Percentiles rank a stretch among this genome's conserved stretches.
Conservation (phyloP, 73 alveolate species). For the Symbiodinium natans region DNA sequence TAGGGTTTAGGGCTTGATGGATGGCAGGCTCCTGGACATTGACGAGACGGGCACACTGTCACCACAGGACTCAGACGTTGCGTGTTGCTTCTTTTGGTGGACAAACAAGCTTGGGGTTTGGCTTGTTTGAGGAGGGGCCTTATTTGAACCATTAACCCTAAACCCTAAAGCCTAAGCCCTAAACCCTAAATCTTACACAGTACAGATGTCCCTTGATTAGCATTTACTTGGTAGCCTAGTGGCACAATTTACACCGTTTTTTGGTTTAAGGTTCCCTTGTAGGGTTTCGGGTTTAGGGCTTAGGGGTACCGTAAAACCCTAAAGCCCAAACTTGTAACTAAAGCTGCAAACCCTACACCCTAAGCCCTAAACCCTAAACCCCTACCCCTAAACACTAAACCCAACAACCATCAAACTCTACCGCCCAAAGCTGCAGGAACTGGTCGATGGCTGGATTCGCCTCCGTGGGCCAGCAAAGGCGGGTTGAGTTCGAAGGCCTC, state of each 20-base stretch:
- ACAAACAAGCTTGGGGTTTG: too few relatives aligned
- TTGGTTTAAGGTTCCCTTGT: too few relatives aligned
- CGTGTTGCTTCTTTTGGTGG: neutral
- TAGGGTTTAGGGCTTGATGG: too few relatives aligned
- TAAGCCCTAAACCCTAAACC: neutral
- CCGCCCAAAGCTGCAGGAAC: constrained; percentile 1
- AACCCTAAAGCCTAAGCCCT: neutral
- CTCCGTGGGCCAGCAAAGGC: constrained; percentile 85
- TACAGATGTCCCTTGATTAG: too few relatives aligned
- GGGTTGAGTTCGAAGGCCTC: too few relatives aligned
- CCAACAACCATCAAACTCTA: neutral
- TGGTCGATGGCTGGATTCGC: constrained; percentile 90
- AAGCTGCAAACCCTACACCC: neutral
- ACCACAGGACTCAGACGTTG: neutral
- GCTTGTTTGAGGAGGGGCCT: too few relatives aligned
- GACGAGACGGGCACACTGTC: constrained; percentile 92
- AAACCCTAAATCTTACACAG: too few relatives aligned
- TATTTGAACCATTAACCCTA: neutral
- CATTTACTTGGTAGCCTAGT: too few relatives aligned
- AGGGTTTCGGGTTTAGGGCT: too few relatives aligned
- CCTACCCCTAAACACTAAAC: neutral
- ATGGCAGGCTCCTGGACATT: constrained; percentile 74
- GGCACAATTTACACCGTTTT: too few relatives aligned
- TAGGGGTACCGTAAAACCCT: neutral
- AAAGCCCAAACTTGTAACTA: neutral